Conservation (phyloP, 106 monocot genomes). For the Acorus gramineus region DNA sequence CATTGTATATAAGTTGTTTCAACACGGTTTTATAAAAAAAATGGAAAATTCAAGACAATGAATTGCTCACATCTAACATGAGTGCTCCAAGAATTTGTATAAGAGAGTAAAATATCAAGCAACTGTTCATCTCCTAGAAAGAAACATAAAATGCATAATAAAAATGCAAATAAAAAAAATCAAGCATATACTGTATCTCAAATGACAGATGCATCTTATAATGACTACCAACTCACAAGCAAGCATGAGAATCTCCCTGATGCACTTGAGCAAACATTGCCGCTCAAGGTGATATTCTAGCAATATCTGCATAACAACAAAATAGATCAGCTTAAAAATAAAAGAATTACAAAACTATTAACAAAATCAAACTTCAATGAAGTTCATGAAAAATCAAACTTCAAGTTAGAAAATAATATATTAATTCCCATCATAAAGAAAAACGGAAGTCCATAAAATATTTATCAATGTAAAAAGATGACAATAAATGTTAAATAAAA, state of each 20-base stretch:
- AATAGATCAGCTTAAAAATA: not conserved
- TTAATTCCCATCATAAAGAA: not conserved
- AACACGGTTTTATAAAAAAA: too few species aligned
- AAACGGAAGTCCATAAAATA: not conserved
- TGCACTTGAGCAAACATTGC: conserved; percentile 90
- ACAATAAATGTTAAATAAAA: conserved; percentile 2
- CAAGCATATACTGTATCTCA: not conserved
- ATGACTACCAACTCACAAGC: conserved; percentile 47
- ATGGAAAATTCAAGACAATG: too few species aligned
- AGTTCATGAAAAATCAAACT: not conserved
- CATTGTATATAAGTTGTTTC: too few species aligned
- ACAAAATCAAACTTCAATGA: not conserved
- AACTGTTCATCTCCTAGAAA: too few species aligned
- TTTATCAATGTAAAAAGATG: not conserved
- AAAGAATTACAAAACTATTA: not conserved
- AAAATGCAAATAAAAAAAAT: not conserved
- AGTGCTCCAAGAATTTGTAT: not conserved
- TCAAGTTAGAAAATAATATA: too few species aligned
- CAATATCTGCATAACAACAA: conserved; percentile 40
- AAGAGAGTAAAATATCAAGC: not conserved
- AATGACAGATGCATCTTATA: not conserved
- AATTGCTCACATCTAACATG: too few species aligned
- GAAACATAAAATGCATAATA: not conserved
- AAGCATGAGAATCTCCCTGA: conserved; percentile 58
- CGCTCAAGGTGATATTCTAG: conserved; percentile 79